A percentile compares a stretch with the other conserved stretches of the same genome.
Conservation (phyloP, 805 yeast genomes). For the Geotrichum ghanense region DNA sequence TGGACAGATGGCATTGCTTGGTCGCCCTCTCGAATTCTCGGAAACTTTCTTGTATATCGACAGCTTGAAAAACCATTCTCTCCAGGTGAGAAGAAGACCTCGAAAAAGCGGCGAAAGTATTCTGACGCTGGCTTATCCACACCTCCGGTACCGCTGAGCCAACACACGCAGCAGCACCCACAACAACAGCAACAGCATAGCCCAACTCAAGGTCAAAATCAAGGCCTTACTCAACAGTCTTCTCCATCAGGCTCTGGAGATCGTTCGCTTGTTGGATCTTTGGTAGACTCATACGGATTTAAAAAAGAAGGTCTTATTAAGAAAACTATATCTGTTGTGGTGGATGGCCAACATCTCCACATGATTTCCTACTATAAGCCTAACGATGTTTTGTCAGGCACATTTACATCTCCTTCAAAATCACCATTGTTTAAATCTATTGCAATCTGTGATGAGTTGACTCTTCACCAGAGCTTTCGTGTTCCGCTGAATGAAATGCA, state of each 20-base stretch:
- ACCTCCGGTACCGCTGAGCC: too few relatives aligned
- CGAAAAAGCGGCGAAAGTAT: constrained; percentile 6
- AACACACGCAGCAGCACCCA: too few relatives aligned
- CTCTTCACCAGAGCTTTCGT: constrained; percentile 24
- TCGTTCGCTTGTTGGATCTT: constrained; percentile 42
- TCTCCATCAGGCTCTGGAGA: constrained; percentile 16
- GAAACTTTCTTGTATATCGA: constrained; percentile 74
- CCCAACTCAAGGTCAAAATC: too few relatives aligned
- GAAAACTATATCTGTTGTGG: constrained; percentile 64
- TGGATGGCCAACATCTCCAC: constrained; percentile 37
- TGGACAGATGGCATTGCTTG: constrained; percentile 92
- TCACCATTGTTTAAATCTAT: constrained; percentile 38
- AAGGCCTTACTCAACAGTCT: too few relatives aligned
- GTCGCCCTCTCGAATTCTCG: constrained; percentile 80
- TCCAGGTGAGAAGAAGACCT: constrained; percentile 33
- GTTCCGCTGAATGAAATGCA: constrained; percentile 20
- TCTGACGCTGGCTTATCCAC: neutral
- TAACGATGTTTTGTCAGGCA: constrained; percentile 54
- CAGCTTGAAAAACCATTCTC: constrained; percentile 42
- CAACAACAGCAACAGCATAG: neutral
- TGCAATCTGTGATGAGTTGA: constrained; percentile 27
- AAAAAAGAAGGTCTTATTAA: constrained; percentile 68
- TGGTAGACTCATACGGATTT: constrained; percentile 50
- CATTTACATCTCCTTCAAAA: constrained; percentile 46
- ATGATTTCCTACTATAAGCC: constrained; percentile 70